Conservation (phyloP, 2,329 filamentous ascomycete genomes). For the Zalaria sp. region DNA sequence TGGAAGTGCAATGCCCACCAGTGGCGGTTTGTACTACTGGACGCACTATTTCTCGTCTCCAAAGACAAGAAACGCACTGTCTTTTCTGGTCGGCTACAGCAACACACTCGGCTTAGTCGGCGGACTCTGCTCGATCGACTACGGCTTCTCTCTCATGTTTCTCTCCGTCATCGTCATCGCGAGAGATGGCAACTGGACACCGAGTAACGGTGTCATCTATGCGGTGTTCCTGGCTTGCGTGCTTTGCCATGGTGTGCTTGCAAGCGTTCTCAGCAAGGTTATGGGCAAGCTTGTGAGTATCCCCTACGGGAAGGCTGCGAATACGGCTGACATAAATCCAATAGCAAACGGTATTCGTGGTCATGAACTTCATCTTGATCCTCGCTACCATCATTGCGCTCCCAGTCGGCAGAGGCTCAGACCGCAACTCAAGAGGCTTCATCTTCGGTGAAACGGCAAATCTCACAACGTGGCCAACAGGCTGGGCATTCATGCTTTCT, state of each 20-base stretch:
- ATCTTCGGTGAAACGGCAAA: slow-evolving; percentile 46
- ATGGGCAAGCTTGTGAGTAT: slow-evolving; percentile 38
- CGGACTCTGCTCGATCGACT: slow-evolving; percentile 48
- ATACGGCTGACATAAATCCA: not conserved
- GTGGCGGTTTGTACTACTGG: slow-evolving; percentile 45
- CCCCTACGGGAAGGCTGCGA: no score
- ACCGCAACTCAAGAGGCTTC: slow-evolving; percentile 30
- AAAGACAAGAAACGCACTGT: slow-evolving; percentile 41
- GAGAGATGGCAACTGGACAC: slow-evolving; percentile 40
- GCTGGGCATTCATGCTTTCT: slow-evolving; percentile 40
- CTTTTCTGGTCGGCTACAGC: slow-evolving; percentile 46
- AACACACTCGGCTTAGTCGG: slow-evolving; percentile 48
- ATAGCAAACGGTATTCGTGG: slow-evolving; percentile 37
- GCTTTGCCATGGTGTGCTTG: slow-evolving; percentile 39
- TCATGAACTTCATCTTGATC: slow-evolving; percentile 40
- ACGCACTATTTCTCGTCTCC: slow-evolving; percentile 45
- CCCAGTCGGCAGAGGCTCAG: slow-evolving; percentile 28
- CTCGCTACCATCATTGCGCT: slow-evolving; percentile 42
- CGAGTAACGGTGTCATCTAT: slow-evolving; percentile 43
- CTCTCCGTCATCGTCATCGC: slow-evolving; percentile 44
- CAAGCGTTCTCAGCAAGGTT: slow-evolving; percentile 36
- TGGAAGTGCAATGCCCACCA: slow-evolving; percentile 38
- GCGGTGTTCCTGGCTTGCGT: slow-evolving; percentile 42
- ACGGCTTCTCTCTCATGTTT: slow-evolving; percentile 43
- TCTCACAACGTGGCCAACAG: slow-evolving; percentile 36